These are phyloP conservation scores for Xanthoconium purpureum DNA, from an alignment of 768 basidiomycete genomes.

Conservation along the genomic window DNA sequence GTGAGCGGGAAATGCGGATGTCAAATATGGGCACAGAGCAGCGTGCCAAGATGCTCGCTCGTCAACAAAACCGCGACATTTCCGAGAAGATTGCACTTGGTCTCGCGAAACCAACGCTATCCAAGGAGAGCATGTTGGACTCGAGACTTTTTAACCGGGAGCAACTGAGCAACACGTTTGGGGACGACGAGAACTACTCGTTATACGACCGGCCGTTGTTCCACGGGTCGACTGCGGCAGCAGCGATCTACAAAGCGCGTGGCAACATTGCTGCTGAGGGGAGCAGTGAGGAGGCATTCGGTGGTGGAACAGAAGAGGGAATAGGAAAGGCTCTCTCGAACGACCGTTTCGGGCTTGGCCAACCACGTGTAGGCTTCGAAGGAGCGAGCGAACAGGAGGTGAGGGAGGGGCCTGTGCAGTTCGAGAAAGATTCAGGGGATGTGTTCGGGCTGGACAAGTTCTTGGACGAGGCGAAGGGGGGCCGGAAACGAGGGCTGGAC, in stretches of 20 bases:
- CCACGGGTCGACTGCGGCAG: slow-evolving; percentile 92
- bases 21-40: slow-evolving; percentile 98
- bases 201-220: slow-evolving; percentile 94
- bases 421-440: slow-evolving; percentile 97
- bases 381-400: slow-evolving; percentile 84
- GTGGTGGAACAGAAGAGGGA: slow-evolving; percentile 94
- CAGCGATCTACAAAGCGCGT: slow-evolving; percentile 98
- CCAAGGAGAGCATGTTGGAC: slow-evolving; percentile 97
- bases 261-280: slow-evolving; percentile 70
- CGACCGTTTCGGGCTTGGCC: slow-evolving; percentile 90
- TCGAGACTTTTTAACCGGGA: slow-evolving; percentile 98
- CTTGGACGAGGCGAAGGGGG: slow-evolving; percentile 94
- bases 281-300: slow-evolving; percentile 88
- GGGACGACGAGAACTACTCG: slow-evolving; percentile 90
- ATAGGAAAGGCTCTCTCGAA: slow-evolving; percentile 87
- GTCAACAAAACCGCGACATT: slow-evolving; percentile 97
- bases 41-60: slow-evolving; percentile 90
- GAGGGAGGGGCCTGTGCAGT: slow-evolving; percentile 92
- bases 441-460: slow-evolving; percentile 97
- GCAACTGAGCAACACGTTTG: slow-evolving; percentile 75
- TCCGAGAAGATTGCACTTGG: slow-evolving; percentile 99
- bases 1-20: slow-evolving; percentile 98
- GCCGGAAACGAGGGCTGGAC: slow-evolving; percentile 86
- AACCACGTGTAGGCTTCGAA: slow-evolving; percentile 83
- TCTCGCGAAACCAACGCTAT: slow-evolving; percentile 91